Base-by-base conservation (phyloP, 345 rosid species). In the Citrus mangshanensis region DNA sequence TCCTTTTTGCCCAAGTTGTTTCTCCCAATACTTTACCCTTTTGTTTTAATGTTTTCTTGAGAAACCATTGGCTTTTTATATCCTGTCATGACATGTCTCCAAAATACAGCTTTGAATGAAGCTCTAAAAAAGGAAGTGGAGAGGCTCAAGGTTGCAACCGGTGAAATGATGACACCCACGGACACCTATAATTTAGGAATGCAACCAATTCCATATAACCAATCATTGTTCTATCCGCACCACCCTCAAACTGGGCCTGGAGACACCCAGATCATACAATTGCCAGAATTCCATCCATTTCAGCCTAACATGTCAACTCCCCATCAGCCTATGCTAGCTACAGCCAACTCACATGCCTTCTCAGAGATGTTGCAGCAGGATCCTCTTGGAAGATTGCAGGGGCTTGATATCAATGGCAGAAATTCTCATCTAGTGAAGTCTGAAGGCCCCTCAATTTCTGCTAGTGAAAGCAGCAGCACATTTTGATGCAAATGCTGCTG, bases 121-220 rank as follows among this genome's bases (percentile, higher is more conserved):
- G 90, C 94, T 27, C 88, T 95, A 71, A 92, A 89, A 89, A 93
- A 92, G 85, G 99, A 95, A 90, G 93, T 95, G 3, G 92, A 93
- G 82, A 90, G 99, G 86, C 91, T 92, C 19, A 93, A 90, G 76
- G 46, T 88, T 40, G 89, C 89, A 30, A 93, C 97, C 0, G 95
- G 98, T 75, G 96, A 95, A 87, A 82, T 84, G 30, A 84, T 79
- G 79, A 91, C 93, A 22, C 86, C 80, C 0, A 80, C 92, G 9
- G 95, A 95, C 77, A 79, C 89, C 42, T 95, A 86, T 65, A 86
- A 91, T 85, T 73, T 91, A 8, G 92, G 91, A 38, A 92, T 95
- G 93, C 91, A 91, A 46, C 94, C 85, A 64, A 76, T 87, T 63
- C 81, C 92, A 25, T 91, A 88, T 27, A 79, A 82, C 63, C 89